Percentiles rank a stretch among this genome's conserved stretches.
phyloP scores from a whole-genome alignment of 1,284 basidiomycete species.

The Irpex sp. region DNA sequence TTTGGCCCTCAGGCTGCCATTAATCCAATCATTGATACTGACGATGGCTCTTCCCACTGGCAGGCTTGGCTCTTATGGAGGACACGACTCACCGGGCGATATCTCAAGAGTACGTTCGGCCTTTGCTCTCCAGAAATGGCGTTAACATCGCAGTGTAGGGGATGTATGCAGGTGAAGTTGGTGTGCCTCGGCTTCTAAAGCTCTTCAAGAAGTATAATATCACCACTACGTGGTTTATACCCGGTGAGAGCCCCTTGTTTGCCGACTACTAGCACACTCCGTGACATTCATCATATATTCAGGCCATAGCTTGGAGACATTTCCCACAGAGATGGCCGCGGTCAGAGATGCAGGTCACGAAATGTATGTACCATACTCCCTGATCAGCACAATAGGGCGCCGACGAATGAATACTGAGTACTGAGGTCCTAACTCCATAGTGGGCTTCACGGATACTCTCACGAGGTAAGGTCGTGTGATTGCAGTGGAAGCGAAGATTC shows the following conservation, averaged over 20 bases:
- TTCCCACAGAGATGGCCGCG: slow-evolving; percentile 60
- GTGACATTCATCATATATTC: neutral
- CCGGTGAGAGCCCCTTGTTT: slow-evolving; percentile 32
- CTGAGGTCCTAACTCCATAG: slow-evolving; percentile 23
- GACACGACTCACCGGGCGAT: slow-evolving; percentile 62
- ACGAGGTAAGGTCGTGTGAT: slow-evolving; percentile 42
- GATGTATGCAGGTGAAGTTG: slow-evolving; percentile 74
- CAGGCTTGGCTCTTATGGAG: slow-evolving; percentile 70
- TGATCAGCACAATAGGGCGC: neutral
- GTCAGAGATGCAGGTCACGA: slow-evolving; percentile 71
- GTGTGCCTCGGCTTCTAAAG: slow-evolving; percentile 62
- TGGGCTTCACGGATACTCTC: slow-evolving; percentile 74
- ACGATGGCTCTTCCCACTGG: neutral
- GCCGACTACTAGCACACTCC: neutral
- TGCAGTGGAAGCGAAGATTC: neutral
- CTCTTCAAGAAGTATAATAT: slow-evolving; percentile 72
- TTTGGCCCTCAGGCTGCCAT: neutral
- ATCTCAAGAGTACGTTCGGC: slow-evolving; percentile 47
- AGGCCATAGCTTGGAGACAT: slow-evolving; percentile 71
- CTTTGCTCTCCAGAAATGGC: neutral
- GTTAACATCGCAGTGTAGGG: slow-evolving; percentile 35
- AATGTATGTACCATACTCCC: slow-evolving; percentile 35
- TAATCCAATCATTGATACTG: neutral
- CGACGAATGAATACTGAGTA: too few relatives aligned
- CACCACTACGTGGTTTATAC: slow-evolving; percentile 72